phyloP scores from a whole-genome alignment of 768 basidiomycete species.

The Mycena latifolia region DNA sequence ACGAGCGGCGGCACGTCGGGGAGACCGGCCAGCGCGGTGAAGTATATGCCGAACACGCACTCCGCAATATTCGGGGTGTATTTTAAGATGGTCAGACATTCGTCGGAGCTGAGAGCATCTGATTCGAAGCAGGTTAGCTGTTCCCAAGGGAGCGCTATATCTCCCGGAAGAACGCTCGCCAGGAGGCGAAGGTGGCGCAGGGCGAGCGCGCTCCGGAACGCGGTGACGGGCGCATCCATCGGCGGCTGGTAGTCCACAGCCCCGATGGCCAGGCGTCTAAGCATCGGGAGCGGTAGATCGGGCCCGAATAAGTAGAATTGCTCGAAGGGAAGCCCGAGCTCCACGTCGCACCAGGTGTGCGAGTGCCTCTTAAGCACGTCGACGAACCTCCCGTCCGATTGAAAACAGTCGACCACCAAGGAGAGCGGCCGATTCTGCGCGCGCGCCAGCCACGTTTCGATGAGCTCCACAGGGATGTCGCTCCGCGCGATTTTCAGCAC shows the following conservation, averaged over 20 bases:
- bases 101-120: not conserved
- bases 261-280: slow-evolving; percentile 1
- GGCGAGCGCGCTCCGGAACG: not conserved
- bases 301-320: slow-evolving; percentile 1
- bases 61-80: slow-evolving; percentile 5
- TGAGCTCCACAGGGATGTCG: not conserved
- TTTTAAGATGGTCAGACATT: slow-evolving; percentile 1
- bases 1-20: slow-evolving; percentile 2
- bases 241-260: not conserved
- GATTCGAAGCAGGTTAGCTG: slow-evolving; percentile 11
- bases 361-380: slow-evolving; percentile 6
- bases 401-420: not conserved
- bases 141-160: not conserved
- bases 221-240: not conserved
- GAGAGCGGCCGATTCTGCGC: not conserved
- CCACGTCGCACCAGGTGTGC: slow-evolving; percentile 4
- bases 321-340: slow-evolving; percentile 1
- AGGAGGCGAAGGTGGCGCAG: slow-evolving; percentile 2
- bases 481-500: slow-evolving; percentile 35
- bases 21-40: not conserved
- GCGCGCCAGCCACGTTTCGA: slow-evolving; percentile 16
- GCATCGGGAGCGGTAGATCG: slow-evolving; percentile 9
- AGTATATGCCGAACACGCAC: not conserved
- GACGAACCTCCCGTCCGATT: not conserved
- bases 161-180: not conserved